Conservation (phyloP, 495 filamentous ascomycete species). For the Aspergillus leporis region DNA sequence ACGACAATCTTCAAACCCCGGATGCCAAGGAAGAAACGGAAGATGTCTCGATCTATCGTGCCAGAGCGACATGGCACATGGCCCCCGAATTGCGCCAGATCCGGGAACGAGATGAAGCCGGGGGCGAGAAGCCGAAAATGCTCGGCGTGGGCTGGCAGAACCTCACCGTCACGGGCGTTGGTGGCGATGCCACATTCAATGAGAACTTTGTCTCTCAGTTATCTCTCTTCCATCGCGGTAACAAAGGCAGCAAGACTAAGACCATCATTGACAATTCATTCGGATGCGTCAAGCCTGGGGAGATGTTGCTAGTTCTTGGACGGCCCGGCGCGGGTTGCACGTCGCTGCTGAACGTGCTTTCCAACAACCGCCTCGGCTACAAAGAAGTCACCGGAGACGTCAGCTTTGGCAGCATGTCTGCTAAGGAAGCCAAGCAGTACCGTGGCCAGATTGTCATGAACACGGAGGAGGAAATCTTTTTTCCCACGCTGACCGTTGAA, state of each 20-base stretch:
- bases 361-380: conserved; percentile 64
- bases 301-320: conserved; percentile 49
- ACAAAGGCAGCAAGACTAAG: conserved; percentile 36
- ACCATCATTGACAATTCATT: too few relatives aligned
- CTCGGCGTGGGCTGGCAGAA: conserved; percentile 60
- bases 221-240: conserved; percentile 47
- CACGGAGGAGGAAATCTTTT: conserved; percentile 71
- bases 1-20: too few relatives aligned
- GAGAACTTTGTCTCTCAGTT: conserved; percentile 57
- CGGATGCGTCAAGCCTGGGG: conserved; percentile 56
- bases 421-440: conserved; percentile 58
- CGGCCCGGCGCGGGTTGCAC: conserved; percentile 49
- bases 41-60: too few relatives aligned
- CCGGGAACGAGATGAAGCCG: too few relatives aligned
- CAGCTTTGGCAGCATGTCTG: conserved; percentile 16
- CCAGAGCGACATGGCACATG: too few relatives aligned
- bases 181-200: conserved; percentile 46
- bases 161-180: conserved; percentile 43
- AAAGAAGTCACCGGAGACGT: conserved; percentile 31
- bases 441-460: conserved; percentile 72
- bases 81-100: too few relatives aligned
- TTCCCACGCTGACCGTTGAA: conserved; percentile 68
- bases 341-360: conserved; percentile 61
- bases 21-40: too few relatives aligned
- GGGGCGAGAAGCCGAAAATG: too few relatives aligned